Conservation (phyloP, 2,329 filamentous ascomycete species). For the Monascus ruber region DNA sequence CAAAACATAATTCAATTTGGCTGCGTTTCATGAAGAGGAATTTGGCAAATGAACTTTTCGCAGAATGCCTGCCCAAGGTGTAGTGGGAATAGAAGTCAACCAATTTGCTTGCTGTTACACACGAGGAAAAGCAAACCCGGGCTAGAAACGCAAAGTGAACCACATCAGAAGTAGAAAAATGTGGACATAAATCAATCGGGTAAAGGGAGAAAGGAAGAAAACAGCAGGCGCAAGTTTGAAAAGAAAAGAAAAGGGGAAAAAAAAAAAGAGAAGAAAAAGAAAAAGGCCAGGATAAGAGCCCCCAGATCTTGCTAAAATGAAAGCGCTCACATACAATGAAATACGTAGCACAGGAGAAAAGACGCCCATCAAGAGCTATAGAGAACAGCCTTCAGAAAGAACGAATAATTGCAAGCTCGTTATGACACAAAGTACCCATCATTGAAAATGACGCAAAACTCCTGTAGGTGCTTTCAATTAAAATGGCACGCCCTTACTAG, state of each 20-base stretch:
- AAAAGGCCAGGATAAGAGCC: conserved; percentile 3
- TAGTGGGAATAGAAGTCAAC: conserved; percentile 17
- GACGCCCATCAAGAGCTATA: conserved; percentile 34
- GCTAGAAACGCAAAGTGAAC: conserved; percentile 5
- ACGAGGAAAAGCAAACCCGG: conserved; percentile 18
- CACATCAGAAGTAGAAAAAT: conserved; percentile 7
- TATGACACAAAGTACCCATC: conserved; percentile 31
- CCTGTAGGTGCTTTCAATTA: conserved; percentile 31
- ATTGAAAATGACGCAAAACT: conserved; percentile 32
- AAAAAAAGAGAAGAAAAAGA: conserved; percentile 9
- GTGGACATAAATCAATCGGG: conserved; percentile 7
- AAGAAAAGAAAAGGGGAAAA: conserved; percentile 8
- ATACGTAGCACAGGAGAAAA: conserved; percentile 30
- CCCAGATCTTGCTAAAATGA: conserved; percentile 27
- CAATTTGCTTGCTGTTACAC: conserved; percentile 28
- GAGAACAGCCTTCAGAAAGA: conserved; percentile 24
- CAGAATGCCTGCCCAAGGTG: conserved; percentile 34
- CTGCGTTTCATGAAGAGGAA: conserved; percentile 22
- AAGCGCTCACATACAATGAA: conserved; percentile 31
- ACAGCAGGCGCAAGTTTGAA: conserved; percentile 1
- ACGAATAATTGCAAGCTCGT: conserved; percentile 25
- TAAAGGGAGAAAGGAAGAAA: conserved; percentile 6
- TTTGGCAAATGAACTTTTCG: conserved; percentile 31
- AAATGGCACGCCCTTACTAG: conserved; percentile 27
- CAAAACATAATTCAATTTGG: conserved; percentile 28